phyloP scores from a whole-genome alignment of 2,329 filamentous ascomycete species.

The Curvularia hawaiiensis region DNA sequence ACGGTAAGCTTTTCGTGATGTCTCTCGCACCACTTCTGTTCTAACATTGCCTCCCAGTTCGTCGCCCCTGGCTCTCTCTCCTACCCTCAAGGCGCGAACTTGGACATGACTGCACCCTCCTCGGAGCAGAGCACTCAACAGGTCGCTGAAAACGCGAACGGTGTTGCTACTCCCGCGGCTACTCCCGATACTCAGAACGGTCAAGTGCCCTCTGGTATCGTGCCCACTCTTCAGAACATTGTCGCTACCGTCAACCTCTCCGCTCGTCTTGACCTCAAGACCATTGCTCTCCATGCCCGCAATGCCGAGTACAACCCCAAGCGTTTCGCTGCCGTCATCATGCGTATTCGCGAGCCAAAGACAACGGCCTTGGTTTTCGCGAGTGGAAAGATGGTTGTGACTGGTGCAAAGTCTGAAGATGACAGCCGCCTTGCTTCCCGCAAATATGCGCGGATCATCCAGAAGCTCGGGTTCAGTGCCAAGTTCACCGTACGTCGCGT shows the following conservation, averaged over 20 bases:
- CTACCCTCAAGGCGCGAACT: conserved; percentile 77
- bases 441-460: conserved; percentile 98
- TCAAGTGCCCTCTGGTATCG: conserved; percentile 69
- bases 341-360: conserved; percentile 99
- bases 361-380: conserved; percentile 98
- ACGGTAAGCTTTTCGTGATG: conserved; percentile 54
- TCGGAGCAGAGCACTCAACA: conserved; percentile 69
- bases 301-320: conserved; percentile 99
- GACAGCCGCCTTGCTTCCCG: conserved; percentile 95
- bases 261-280: conserved; percentile 98
- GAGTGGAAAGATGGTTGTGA: conserved; percentile 99
- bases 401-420: conserved; percentile 96
- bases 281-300: conserved; percentile 95
- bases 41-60: conserved; percentile 53
- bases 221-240: conserved; percentile 68
- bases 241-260: conserved; percentile 99
- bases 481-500: conserved; percentile 74
- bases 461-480: conserved; percentile 99
- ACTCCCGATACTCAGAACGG: conserved; percentile 79
- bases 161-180: conserved; percentile 87
- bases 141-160: conserved; percentile 59
- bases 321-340: conserved; percentile 99
- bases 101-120: conserved; percentile 80
- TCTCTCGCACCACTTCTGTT: conserved; percentile 16
- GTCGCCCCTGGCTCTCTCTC: conserved; percentile 91